These are phyloP conservation scores for Onygena corvina DNA, from an alignment of 2,329 filamentous ascomycete species.

Conservation along the genomic window DNA sequence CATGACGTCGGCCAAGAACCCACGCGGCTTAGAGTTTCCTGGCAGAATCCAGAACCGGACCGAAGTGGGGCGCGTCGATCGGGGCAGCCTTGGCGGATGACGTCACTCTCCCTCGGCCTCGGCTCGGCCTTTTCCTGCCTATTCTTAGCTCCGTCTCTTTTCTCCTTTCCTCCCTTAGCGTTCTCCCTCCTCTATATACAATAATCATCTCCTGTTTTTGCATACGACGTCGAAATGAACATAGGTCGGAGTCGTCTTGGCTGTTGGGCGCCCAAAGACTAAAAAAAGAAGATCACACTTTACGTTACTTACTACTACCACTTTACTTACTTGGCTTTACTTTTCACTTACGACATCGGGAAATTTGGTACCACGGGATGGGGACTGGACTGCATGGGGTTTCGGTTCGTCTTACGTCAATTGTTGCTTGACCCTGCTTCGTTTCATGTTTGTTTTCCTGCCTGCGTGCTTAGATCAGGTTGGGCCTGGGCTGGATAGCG, in stretches of 20 bases:
- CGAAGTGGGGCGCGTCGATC: conserved; percentile 3
- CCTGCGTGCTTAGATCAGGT: too few relatives aligned
- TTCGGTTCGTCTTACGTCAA: background rate
- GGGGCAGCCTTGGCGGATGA: background rate
- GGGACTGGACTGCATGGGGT: background rate
- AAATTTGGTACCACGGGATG: background rate
- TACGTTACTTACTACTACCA: too few relatives aligned
- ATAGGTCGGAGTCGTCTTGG: background rate
- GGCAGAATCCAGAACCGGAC: conserved; percentile 2
- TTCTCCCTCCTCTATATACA: conserved; percentile 1
- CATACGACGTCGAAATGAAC: conserved; percentile 4
- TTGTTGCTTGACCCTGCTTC: background rate
- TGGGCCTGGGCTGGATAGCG: too few relatives aligned
- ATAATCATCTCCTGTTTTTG: too few relatives aligned
- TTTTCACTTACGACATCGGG: too few relatives aligned
- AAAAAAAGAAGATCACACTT: background rate
- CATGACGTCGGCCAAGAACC: conserved; percentile 2
- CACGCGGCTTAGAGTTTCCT: conserved; percentile 3
- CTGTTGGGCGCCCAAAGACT: background rate
- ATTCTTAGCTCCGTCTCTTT: background rate
- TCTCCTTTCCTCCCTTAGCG: background rate
- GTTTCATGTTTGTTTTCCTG: too few relatives aligned
- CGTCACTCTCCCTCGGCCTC: background rate
- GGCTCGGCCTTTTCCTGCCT: too few relatives aligned
- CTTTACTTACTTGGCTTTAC: too few relatives aligned